These are phyloP conservation scores for Elongisporangium undulatum DNA, from an alignment of 352 stramenopile genomes.

Conservation along the genomic window DNA sequence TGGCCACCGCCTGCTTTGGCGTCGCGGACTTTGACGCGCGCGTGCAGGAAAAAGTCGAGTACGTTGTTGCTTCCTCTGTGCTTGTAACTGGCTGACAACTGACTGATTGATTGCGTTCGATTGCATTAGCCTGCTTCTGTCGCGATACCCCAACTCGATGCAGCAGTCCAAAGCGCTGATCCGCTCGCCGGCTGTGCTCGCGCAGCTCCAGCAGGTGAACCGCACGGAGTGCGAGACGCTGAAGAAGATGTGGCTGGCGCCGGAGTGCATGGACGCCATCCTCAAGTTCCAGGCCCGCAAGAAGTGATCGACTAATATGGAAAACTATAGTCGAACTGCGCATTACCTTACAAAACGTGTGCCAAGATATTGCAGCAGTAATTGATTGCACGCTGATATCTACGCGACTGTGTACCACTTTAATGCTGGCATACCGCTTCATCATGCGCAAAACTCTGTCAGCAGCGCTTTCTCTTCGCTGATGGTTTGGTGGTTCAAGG, in stretches of 20 bases:
- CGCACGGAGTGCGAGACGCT: slow-evolving; percentile 54
- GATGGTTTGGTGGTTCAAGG: slow-evolving; percentile 8
- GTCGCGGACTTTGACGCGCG: slow-evolving; percentile 59
- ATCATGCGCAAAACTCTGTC: too few relatives aligned
- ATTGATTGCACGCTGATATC: too few relatives aligned
- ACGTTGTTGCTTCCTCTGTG: slow-evolving; percentile 13
- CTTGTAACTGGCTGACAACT: slow-evolving; percentile 1
- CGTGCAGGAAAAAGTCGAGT: slow-evolving; percentile 57
- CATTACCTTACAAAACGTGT: too few relatives aligned
- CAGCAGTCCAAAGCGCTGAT: slow-evolving; percentile 62
- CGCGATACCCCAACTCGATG: slow-evolving; percentile 60
- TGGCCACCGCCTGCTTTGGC: slow-evolving; percentile 51
- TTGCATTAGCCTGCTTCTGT: slow-evolving; percentile 38
- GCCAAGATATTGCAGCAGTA: too few relatives aligned
- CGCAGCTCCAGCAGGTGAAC: slow-evolving; percentile 56
- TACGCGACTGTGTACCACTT: too few relatives aligned
- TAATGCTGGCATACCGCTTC: too few relatives aligned
- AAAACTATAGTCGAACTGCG: too few relatives aligned
- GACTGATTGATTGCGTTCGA: not conserved
- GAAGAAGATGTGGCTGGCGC: slow-evolving; percentile 66
- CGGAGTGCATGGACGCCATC: slow-evolving; percentile 76
- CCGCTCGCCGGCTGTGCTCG: slow-evolving; percentile 31
- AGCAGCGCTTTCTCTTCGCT: slow-evolving; percentile 8
- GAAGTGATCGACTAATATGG: slow-evolving; percentile 21
- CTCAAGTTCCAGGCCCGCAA: slow-evolving; percentile 75